phyloP scores from a whole-genome alignment of 225 moss, liverwort and hornwort genomes.

The Straminergon stramineum region DNA sequence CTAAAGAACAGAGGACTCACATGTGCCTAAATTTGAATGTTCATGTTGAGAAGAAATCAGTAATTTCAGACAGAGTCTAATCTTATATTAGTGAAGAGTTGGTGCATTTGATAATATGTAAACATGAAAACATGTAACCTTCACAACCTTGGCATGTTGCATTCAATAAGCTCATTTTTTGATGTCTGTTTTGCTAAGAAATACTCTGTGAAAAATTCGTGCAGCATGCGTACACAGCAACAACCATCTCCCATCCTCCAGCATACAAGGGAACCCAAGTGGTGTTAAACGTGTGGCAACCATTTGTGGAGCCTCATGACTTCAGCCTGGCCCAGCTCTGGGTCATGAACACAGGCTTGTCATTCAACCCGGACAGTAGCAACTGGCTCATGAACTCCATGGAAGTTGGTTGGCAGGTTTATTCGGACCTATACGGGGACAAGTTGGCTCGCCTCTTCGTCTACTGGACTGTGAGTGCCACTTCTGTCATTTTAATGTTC shows the following conservation, averaged over 20 bases:
- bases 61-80: neutral
- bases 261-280: conserved; percentile 46
- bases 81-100: neutral
- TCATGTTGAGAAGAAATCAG: neutral
- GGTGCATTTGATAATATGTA: neutral
- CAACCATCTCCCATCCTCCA: conserved; percentile 28
- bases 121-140: no score
- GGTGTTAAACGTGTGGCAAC: conserved; percentile 48
- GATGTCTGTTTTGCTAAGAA: neutral
- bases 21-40: neutral
- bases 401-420: conserved; percentile 57
- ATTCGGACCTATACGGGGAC: conserved; percentile 44
- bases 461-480: conserved; percentile 49
- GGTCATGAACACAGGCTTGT: conserved; percentile 42
- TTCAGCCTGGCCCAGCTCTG: conserved; percentile 53
- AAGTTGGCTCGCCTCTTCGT: conserved; percentile 32
- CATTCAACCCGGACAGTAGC: conserved; percentile 8
- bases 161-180: no score
- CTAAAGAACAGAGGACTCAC: neutral
- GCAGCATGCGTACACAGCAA: conserved; percentile 43
- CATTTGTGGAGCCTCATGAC: conserved; percentile 39
- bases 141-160: neutral
- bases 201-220: neutral
- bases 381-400: conserved; percentile 36
- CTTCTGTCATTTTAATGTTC: neutral